Evolutionary conservation across 306 rosid genomes (phyloP).

Genomic region (Sicyos baderoa): DNA sequence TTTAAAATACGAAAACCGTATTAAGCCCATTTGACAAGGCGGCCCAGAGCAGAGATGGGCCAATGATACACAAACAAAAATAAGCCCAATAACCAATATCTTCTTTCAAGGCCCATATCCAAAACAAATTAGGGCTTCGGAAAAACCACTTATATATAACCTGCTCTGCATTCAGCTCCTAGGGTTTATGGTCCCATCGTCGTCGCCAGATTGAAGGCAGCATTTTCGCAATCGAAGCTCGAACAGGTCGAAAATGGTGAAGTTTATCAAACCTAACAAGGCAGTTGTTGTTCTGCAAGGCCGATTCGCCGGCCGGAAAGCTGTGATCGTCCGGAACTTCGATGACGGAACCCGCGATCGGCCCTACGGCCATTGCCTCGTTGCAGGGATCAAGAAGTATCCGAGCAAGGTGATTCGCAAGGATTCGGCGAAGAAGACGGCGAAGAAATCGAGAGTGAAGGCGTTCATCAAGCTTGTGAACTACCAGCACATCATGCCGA

Average conservation of each 20-base stretch:
- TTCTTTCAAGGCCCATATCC: neutral
- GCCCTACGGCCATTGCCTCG: constrained; percentile 39
- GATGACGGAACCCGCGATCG: constrained; percentile 48
- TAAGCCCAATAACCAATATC: neutral
- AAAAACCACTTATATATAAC: neutral
- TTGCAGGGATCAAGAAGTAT: constrained; percentile 42
- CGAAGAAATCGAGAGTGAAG: constrained; percentile 40
- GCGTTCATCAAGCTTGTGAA: constrained; percentile 43
- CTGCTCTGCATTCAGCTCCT: neutral
- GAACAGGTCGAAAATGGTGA: constrained; percentile 26
- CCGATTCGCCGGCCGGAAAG: constrained; percentile 47
- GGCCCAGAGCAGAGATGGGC: too few species aligned
- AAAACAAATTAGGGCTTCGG: neutral
- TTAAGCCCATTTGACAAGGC: neutral
- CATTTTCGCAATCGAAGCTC: neutral
- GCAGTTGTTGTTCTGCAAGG: constrained; percentile 42
- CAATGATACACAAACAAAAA: neutral
- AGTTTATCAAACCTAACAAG: constrained; percentile 39
- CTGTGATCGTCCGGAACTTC: constrained; percentile 37
- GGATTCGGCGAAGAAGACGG: constrained; percentile 45
- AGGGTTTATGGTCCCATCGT: neutral
- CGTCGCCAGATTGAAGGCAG: neutral
- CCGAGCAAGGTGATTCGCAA: constrained; percentile 41
- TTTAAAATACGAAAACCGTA: neutral
- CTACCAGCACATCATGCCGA: constrained; percentile 43